Conservation (phyloP, 176 grass and related monocot species). For the Pontederia crassipes region DNA sequence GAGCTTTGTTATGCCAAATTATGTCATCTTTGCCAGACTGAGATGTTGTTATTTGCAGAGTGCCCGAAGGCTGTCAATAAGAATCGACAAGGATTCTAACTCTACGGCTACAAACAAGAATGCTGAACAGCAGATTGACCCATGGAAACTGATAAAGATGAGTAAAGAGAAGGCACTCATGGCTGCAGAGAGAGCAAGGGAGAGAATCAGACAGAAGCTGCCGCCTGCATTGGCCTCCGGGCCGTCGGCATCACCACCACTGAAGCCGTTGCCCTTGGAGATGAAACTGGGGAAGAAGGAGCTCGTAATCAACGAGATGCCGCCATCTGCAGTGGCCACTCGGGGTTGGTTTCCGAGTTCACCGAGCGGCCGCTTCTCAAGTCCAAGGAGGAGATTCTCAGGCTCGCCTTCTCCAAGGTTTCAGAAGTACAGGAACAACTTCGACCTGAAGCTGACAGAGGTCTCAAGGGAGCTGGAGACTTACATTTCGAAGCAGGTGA, state of each 20-base stretch:
- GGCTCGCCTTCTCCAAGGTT: slow-evolving; percentile 54
- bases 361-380: slow-evolving; percentile 43
- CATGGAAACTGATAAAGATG: slow-evolving; percentile 88
- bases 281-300: slow-evolving; percentile 54
- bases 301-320: slow-evolving; percentile 37
- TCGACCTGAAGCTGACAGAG: slow-evolving; percentile 60
- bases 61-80: slow-evolving; percentile 55
- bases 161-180: slow-evolving; percentile 77
- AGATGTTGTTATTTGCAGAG: slow-evolving; percentile 32
- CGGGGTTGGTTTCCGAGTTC: slow-evolving; percentile 57
- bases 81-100: slow-evolving; percentile 53
- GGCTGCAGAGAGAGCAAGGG: slow-evolving; percentile 61
- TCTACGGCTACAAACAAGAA: slow-evolving; percentile 32
- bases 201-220: slow-evolving; percentile 55
- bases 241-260: slow-evolving; percentile 12
- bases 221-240: neutral
- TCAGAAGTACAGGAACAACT: slow-evolving; percentile 58
- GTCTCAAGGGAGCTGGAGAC: slow-evolving; percentile 79
- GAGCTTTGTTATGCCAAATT: neutral
- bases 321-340: slow-evolving; percentile 19
- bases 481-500: slow-evolving; percentile 61
- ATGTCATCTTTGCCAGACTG: neutral
- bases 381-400: slow-evolving; percentile 65
- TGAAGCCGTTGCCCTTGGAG: slow-evolving; percentile 81
- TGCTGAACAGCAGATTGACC: slow-evolving; percentile 59